Conservation (phyloP, 352 stramenopile genomes). For the Elongisporangium prolatum region DNA sequence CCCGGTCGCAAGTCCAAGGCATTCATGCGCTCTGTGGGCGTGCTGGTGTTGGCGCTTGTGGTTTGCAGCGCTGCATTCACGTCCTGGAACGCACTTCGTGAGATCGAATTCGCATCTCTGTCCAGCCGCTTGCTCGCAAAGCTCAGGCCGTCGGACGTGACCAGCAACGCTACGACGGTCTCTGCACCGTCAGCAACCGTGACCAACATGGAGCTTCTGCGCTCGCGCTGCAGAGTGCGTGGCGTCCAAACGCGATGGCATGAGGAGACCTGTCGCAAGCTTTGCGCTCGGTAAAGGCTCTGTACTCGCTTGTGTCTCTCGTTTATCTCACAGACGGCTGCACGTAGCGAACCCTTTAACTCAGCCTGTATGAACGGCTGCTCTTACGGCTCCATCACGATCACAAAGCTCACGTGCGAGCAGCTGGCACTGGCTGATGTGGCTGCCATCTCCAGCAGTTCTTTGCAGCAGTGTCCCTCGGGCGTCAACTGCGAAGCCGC, state of each 20-base stretch:
- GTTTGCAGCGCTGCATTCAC: neutral
- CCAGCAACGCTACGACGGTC: neutral
- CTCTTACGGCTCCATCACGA: slow-evolving; percentile 65
- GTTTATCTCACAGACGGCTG: neutral
- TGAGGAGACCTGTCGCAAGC: slow-evolving; percentile 63
- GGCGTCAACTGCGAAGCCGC: slow-evolving; percentile 53
- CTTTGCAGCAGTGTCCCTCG: slow-evolving; percentile 35
- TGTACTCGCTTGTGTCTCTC: neutral
- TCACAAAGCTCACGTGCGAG: slow-evolving; percentile 66
- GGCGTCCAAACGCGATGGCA: slow-evolving; percentile 69
- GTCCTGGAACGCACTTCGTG: neutral
- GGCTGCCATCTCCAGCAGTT: slow-evolving; percentile 12
- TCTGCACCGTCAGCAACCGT: neutral
- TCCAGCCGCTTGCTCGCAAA: neutral
- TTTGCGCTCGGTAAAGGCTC: slow-evolving; percentile 40
- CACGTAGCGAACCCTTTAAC: slow-evolving; percentile 44
- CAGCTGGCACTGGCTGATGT: slow-evolving; percentile 20
- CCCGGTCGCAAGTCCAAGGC: slow-evolving; percentile 32
- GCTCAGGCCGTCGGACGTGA: neutral
- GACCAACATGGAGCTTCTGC: slow-evolving; percentile 16
- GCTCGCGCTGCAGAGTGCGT: slow-evolving; percentile 46
- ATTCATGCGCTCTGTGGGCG: slow-evolving; percentile 21
- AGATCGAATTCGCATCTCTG: slow-evolving; percentile 11
- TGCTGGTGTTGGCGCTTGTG: slow-evolving; percentile 16
- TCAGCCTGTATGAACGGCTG: slow-evolving; percentile 72